Base-by-base conservation (phyloP, 768 basidiomycete species). In the Pulveroboletus sp. region DNA sequence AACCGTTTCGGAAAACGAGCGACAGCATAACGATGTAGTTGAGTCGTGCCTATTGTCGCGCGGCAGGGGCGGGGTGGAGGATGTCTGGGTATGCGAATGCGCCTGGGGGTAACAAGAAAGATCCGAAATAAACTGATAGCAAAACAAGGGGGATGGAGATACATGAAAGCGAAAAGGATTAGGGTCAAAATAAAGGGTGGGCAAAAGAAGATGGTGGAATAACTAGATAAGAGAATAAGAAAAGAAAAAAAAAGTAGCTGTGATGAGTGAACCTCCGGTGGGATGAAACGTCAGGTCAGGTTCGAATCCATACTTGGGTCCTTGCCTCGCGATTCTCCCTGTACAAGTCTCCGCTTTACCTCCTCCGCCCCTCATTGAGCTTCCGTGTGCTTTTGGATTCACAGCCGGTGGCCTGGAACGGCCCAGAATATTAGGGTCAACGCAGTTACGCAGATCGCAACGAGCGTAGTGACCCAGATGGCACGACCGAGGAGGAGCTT, bases 341-440 rank as follows among this genome's bases (percentile, higher is more conserved):
- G 26, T 49, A 47, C 53, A 55, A 40, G 32, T 44, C 32, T 47
- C 48, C 39, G 19, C 45, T 41, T 56, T 51, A 31, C 49, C 41
- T 44, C 44, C 24, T 26, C 34, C 26, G 30, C 30, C 36, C 23
- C 35, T 38, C 23, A 23, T 40, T 41, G 52, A 34, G 35, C 41
- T 34, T 30, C 39, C 32, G 30, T 10, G 23, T 24, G n/a, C 29
- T 19, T 43, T 32, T 36, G 14, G 32, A 17, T 45, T 65, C 54
- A 96, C 60, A 97, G 79, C 53, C 93, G 76, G 68, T 97, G 87
- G 0, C 95, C 95, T 8, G 95, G 95, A 31, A 99, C 93, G 35
- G 89, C 90, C 84, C 89, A 93, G 76, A 98, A 99, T 47, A 98
- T 72, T 63, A 98, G 77, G 5, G 93, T 93, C 63, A 95, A 72